phyloP scores from a whole-genome alignment of 164 flowering plant genomes.

The Warburgia ugandensis region DNA sequence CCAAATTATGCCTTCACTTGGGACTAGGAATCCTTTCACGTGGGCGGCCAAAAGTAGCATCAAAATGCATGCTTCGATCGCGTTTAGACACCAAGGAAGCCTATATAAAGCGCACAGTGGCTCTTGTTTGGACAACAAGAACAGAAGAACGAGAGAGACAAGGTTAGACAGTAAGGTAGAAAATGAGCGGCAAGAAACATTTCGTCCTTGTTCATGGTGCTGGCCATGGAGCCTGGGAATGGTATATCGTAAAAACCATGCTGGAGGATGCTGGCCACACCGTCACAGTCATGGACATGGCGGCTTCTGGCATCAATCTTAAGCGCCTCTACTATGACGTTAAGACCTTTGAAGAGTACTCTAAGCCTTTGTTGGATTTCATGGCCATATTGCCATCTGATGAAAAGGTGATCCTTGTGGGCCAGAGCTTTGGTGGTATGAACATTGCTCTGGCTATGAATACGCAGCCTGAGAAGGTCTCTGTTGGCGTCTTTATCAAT shows the following conservation, averaged over 20 bases:
- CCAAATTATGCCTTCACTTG: too few relatives aligned
- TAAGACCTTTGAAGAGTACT: constrained; percentile 16
- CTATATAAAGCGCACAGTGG: too few relatives aligned
- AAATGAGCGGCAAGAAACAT: background rate
- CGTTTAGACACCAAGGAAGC: too few relatives aligned
- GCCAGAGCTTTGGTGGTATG: constrained; percentile 32
- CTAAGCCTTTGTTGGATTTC: constrained; percentile 20
- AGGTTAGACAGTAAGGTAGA: too few relatives aligned
- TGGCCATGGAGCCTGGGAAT: constrained; percentile 18
- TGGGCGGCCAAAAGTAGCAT: too few relatives aligned
- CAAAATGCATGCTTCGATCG: too few relatives aligned
- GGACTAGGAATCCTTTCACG: too few relatives aligned
- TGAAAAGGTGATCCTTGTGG: constrained; percentile 32
- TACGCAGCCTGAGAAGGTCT: constrained; percentile 12
- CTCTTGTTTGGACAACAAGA: too few relatives aligned
- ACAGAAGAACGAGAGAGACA: too few relatives aligned
- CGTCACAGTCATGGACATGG: constrained; percentile 26
- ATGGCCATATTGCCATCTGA: constrained; percentile 10
- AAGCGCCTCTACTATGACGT: constrained; percentile 17
- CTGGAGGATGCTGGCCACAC: constrained; percentile 22
- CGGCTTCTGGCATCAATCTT: too few relatives aligned
- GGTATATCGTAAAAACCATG: constrained; percentile 16
- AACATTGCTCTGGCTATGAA: constrained; percentile 30
- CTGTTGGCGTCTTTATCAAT: constrained; percentile 11
- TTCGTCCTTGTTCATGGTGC: constrained; percentile 22